Evolutionary conservation across 1,284 basidiomycete species (phyloP).

Genomic region (Bjerkandera adusta): DNA sequence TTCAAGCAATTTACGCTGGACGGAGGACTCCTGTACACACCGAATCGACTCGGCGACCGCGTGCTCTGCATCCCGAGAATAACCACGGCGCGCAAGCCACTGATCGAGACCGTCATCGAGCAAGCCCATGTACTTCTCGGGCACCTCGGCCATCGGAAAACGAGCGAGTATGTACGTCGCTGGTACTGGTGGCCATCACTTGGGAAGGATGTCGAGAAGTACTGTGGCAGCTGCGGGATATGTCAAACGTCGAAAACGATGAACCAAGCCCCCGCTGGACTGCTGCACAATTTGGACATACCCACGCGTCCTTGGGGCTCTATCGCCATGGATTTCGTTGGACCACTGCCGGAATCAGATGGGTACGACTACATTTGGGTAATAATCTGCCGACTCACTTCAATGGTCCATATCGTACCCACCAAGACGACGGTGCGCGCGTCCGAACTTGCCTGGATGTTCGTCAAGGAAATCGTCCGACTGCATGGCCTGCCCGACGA

Average conservation of each 20-base stretch:
- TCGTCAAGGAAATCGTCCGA: slow-evolving; percentile 36
- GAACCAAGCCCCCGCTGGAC: slow-evolving; percentile 23
- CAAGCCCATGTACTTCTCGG: slow-evolving; percentile 30
- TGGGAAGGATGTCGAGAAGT: slow-evolving; percentile 21
- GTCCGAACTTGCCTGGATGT: slow-evolving; percentile 35
- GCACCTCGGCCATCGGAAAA: slow-evolving; percentile 29
- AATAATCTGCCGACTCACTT: slow-evolving; percentile 34
- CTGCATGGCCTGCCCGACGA: slow-evolving; percentile 38
- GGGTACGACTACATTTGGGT: slow-evolving; percentile 22
- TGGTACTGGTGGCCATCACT: slow-evolving; percentile 32
- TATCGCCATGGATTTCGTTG: slow-evolving; percentile 38
- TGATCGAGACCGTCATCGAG: slow-evolving; percentile 24
- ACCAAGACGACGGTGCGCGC: slow-evolving; percentile 29
- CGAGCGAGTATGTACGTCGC: slow-evolving; percentile 23
- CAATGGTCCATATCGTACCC: slow-evolving; percentile 32
- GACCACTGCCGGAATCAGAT: slow-evolving; percentile 31
- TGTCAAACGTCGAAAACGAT: slow-evolving; percentile 26
- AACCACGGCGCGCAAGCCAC: slow-evolving; percentile 15
- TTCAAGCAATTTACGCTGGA: neutral
- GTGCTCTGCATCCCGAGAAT: slow-evolving; percentile 25
- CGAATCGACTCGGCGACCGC: neutral
- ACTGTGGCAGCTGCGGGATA: slow-evolving; percentile 24
- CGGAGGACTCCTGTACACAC: neutral
- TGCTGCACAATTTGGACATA: slow-evolving; percentile 23
- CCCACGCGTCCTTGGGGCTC: slow-evolving; percentile 27